Evolutionary conservation across 495 filamentous ascomycete species (phyloP), one percentile per base, ranked within the genome.

Genomic region (Penicillium coffeae): DNA sequence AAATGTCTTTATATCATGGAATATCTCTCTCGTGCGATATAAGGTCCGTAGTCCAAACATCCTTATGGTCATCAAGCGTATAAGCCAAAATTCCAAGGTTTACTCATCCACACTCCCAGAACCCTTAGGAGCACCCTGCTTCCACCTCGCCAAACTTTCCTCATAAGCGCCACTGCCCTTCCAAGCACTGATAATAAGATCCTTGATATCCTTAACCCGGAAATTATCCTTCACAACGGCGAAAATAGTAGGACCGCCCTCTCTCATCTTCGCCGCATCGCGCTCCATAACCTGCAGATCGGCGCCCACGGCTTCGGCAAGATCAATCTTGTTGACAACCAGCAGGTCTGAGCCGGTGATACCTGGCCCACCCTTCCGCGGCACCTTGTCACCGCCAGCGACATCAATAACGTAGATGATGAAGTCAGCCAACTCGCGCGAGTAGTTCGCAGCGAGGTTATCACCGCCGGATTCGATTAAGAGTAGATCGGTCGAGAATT

Each of bases 341-440:
- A 98, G 64, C 66, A 97, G 62, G 65, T 98, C 93, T 39, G 83
- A 88, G 66, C 95, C 90, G 33, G 93, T 98, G 58, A 98, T 98
- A 0, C 93, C 94, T 8, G 93, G 93, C 4, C 93, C 93, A 18
- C 94, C 93, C 73, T 98, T 98, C 7, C 94, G 72, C 0, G 93
- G 93, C 38, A 98, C 84, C 74, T 98, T 98, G 63, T 98, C 93
- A 3, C 93, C 93, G n/a, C 93, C 93, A 40, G 82, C 84, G 8
- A 98, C 93, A 68, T 98, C 93, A 54, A 98, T 97, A 42, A 98
- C 93, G 63, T 98, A 98, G 64, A 98, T 82, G 63, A 97, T 98
- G 64, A 86, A 98, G 66, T 98, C 93, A 2, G 94, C 93, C 50
- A 97, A 70, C 69, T 98, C 93, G 38, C 93, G 75, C 35, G 78